Evolutionary conservation across 768 basidiomycete genomes (phyloP).

Genomic region (Lyophyllum semitale): DNA sequence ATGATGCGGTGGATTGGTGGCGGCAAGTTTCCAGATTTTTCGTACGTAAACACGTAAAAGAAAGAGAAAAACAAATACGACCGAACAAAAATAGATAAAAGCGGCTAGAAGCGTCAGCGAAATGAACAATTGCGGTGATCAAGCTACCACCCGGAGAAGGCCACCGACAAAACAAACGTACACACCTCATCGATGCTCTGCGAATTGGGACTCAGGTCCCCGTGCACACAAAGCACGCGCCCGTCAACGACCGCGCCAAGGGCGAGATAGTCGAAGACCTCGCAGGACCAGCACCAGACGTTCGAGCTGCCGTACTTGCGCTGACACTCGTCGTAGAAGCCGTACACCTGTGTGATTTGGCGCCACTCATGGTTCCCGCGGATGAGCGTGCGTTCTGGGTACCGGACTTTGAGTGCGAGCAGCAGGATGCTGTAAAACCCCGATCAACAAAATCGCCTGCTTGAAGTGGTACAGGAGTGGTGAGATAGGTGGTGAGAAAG

Average conservation of each 20-base stretch:
- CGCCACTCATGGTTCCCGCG: conserved; percentile 97
- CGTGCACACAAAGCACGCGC: conserved; percentile 95
- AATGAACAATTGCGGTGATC: neutral
- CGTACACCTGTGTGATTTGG: conserved; percentile 96
- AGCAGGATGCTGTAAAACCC: conserved; percentile 93
- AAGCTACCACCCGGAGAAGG: neutral
- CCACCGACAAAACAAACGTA: neutral
- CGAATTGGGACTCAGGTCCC: conserved; percentile 89
- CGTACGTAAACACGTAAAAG: conserved; percentile 1
- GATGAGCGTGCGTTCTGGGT: conserved; percentile 95
- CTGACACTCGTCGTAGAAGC: conserved; percentile 96
- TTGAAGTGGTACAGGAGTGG: too few relatives aligned
- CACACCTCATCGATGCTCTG: conserved; percentile 86
- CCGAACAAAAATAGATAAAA: neutral
- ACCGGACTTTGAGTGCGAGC: conserved; percentile 94
- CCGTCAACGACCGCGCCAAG: conserved; percentile 97
- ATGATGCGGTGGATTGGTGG: too few relatives aligned
- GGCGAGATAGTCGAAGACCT: conserved; percentile 96
- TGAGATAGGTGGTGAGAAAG: neutral
- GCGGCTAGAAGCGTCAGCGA: neutral
- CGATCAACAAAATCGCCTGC: conserved; percentile 97
- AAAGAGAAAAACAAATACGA: neutral
- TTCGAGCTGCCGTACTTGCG: conserved; percentile 92
- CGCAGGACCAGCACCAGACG: conserved; percentile 98
- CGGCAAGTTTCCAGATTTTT: neutral